phyloP scores from a whole-genome alignment of 306 rosid genomes.

The Potentilla sterilis region DNA sequence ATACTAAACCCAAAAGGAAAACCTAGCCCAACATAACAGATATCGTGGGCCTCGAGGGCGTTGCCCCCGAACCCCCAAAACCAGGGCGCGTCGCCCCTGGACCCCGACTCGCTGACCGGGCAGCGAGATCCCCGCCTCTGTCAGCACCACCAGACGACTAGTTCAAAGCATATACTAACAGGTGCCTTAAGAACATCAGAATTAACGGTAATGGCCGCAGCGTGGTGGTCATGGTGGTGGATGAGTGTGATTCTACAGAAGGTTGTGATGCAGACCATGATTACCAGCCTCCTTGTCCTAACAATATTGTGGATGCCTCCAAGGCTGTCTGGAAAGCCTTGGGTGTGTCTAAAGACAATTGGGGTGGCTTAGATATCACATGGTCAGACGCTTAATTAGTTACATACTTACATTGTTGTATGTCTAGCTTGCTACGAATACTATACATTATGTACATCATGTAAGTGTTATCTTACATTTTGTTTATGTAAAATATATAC shows the following conservation, averaged over 20 bases:
- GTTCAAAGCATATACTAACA: too few species aligned
- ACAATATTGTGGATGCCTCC: slow-evolving; percentile 49
- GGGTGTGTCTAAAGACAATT: slow-evolving; percentile 18
- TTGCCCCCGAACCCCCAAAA: too few species aligned
- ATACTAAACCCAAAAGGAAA: too few species aligned
- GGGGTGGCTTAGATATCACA: slow-evolving; percentile 27
- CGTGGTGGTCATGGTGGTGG: slow-evolving; percentile 57
- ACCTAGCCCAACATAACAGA: too few species aligned
- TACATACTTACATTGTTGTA: not conserved
- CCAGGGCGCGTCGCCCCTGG: too few species aligned
- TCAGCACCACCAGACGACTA: too few species aligned
- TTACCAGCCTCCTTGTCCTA: slow-evolving; percentile 46
- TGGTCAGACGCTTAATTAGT: slow-evolving; percentile 26
- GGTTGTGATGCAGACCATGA: slow-evolving; percentile 55
- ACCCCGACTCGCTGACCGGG: too few species aligned
- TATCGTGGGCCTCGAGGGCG: too few species aligned
- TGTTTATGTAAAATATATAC: not conserved
- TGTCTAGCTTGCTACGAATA: not conserved
- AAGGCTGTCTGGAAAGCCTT: slow-evolving; percentile 39
- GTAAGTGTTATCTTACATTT: not conserved
- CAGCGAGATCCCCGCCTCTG: too few species aligned
- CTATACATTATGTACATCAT: not conserved
- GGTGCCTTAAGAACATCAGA: slow-evolving; percentile 35
- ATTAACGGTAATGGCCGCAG: slow-evolving; percentile 47
- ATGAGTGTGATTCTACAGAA: slow-evolving; percentile 55